phyloP scores from a whole-genome alignment of 2,329 filamentous ascomycete genomes.

The Fusarium nisikadoi region DNA sequence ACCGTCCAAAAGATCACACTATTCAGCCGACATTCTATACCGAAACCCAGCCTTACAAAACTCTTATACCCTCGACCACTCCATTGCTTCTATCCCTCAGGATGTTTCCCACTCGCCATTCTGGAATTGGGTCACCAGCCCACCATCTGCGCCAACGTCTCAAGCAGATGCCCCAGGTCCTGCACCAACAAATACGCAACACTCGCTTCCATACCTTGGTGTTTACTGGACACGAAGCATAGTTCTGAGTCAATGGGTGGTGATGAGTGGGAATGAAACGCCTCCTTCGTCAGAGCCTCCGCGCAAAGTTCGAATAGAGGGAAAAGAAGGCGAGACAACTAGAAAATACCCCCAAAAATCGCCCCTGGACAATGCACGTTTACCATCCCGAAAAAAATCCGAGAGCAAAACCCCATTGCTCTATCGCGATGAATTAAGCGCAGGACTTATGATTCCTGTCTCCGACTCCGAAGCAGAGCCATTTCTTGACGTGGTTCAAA shows the following conservation, averaged over 20 bases:
- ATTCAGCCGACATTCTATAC: conserved; percentile 46
- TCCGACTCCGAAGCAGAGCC: conserved; percentile 51
- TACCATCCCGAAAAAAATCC: conserved; percentile 36
- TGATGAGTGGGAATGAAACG: conserved; percentile 54
- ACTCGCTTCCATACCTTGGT: conserved; percentile 47
- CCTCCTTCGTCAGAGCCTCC: conserved; percentile 46
- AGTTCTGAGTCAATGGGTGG: conserved; percentile 50
- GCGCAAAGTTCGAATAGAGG: conserved; percentile 47
- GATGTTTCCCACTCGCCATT: conserved; percentile 49
- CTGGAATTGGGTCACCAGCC: conserved; percentile 53
- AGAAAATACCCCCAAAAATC: conserved; percentile 39
- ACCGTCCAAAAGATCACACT: conserved; percentile 1
- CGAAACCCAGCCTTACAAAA: conserved; percentile 52
- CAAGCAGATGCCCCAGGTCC: conserved; percentile 4
- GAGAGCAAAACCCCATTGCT: conserved; percentile 43
- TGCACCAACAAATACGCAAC: conserved; percentile 29
- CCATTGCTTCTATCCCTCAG: conserved; percentile 45
- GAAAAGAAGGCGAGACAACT: conserved; percentile 33
- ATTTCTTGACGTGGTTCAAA: conserved; percentile 54
- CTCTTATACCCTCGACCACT: conserved; percentile 47
- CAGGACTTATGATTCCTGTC: conserved; percentile 49
- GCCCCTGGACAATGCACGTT: conserved; percentile 33
- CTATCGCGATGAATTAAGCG: conserved; percentile 47
- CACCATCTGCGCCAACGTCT: conserved; percentile 14
- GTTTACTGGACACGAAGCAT: conserved; percentile 53